Conservation (phyloP, 352 stramenopile genomes). For the Phytophthora megakarya region DNA sequence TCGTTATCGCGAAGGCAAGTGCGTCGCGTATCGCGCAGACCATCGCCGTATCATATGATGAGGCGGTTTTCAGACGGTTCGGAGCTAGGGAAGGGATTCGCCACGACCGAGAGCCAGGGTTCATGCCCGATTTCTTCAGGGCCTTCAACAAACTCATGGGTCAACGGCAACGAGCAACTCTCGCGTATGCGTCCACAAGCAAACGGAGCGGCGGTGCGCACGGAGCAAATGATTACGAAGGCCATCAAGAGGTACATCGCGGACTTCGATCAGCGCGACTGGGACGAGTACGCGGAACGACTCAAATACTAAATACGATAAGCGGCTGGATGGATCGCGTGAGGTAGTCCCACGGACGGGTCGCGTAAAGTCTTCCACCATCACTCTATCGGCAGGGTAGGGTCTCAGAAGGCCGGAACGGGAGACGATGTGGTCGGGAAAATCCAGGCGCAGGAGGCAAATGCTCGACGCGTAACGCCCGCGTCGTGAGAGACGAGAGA, state of each 20-base stretch:
- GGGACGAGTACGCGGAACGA: background rate
- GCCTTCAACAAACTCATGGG: background rate
- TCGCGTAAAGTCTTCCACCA: too few species aligned
- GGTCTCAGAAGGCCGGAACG: too few species aligned
- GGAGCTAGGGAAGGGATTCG: background rate
- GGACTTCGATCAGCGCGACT: background rate
- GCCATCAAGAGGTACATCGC: background rate
- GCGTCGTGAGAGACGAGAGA: too few species aligned
- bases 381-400: too few species aligned
- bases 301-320: background rate
- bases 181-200: background rate
- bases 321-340: too few species aligned
- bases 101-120: background rate
- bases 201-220: background rate
- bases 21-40: background rate
- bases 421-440: too few species aligned
- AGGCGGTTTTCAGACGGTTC: background rate
- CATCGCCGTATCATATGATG: background rate
- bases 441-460: too few species aligned
- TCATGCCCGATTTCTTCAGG: background rate
- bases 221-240: background rate
- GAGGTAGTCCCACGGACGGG: too few species aligned
- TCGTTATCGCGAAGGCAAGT: background rate
- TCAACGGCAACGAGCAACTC: background rate
- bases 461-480: too few species aligned